phyloP scores from a whole-genome alignment of 2,329 filamentous ascomycete genomes.

The Teratosphaeria pseudoeucalypti region DNA sequence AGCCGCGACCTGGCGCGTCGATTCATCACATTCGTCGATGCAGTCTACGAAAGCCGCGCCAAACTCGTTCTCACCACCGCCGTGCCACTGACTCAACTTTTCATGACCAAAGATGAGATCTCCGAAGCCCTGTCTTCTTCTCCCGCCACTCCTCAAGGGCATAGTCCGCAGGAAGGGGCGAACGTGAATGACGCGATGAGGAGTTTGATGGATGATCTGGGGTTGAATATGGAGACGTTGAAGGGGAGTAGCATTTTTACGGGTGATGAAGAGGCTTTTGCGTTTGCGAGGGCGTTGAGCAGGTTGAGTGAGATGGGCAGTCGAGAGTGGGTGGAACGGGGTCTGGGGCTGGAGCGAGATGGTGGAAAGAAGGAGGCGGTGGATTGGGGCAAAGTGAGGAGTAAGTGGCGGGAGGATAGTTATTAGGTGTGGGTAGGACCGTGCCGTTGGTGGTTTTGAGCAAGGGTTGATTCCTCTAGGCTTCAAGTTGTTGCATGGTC shows the following conservation, averaged over 20 bases:
- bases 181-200: constrained; percentile 59
- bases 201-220: constrained; percentile 76
- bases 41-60: constrained; percentile 84
- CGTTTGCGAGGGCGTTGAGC: constrained; percentile 80
- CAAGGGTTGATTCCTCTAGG: too few relatives aligned
- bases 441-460: too few relatives aligned
- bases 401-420: constrained; percentile 3
- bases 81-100: constrained; percentile 74
- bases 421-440: not conserved
- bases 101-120: constrained; percentile 39
- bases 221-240: constrained; percentile 71
- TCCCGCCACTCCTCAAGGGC: constrained; percentile 15
- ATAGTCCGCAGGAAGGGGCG: constrained; percentile 24
- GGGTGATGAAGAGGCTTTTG: constrained; percentile 92
- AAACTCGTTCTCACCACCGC: constrained; percentile 89
- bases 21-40: constrained; percentile 97
- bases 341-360: constrained; percentile 50
- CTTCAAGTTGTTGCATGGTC: too few relatives aligned
- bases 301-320: constrained; percentile 87
- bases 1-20: constrained; percentile 79
- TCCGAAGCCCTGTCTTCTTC: constrained; percentile 34
- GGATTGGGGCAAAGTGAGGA: constrained; percentile 4
- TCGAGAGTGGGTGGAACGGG: constrained; percentile 86
- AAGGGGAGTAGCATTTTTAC: constrained; percentile 82
- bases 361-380: constrained; percentile 53